Percentiles rank a stretch among this genome's conserved stretches.
Conservation (phyloP, 192 early-diverging fungal species). For the Coemansia sp. region DNA sequence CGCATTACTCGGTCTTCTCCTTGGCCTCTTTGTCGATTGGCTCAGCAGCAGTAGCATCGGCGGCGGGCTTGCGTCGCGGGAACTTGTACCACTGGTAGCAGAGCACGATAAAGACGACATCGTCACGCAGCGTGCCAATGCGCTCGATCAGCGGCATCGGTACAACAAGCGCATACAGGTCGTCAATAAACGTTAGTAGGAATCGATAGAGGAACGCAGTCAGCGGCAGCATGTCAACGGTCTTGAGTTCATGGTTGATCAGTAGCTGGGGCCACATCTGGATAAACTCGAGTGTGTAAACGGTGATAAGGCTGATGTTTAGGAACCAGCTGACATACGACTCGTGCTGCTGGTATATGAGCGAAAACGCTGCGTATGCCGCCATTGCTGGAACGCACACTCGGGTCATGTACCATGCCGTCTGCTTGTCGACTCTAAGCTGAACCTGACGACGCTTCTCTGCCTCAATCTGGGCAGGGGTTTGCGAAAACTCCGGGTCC, state of each 20-base stretch:
- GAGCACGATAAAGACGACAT: constrained; percentile 55
- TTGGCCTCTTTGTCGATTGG: constrained; percentile 5
- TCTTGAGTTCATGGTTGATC: constrained; percentile 57
- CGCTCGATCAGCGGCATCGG: constrained; percentile 58
- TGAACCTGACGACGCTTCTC: constrained; percentile 24
- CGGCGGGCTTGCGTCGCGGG: constrained; percentile 24
- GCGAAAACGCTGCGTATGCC: constrained; percentile 52
- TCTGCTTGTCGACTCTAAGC: constrained; percentile 51
- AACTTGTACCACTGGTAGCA: constrained; percentile 56
- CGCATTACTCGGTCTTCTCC: constrained; percentile 13
- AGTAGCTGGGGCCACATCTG: constrained; percentile 60
- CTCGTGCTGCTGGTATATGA: constrained; percentile 51
- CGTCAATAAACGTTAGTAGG: constrained; percentile 58
- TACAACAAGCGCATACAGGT: constrained; percentile 59
- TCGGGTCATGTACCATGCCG: constrained; percentile 49
- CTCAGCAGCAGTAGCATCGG: not conserved
- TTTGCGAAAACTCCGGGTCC: not conserved
- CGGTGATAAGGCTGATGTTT: constrained; percentile 49
- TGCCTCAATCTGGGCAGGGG: not conserved
- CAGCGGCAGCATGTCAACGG: constrained; percentile 58
- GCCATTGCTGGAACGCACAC: constrained; percentile 48
- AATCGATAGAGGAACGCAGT: constrained; percentile 56
- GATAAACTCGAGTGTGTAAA: constrained; percentile 59
- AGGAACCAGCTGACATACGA: constrained; percentile 55
- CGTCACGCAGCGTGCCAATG: constrained; percentile 57